Evolutionary conservation across 176 grass and related monocot genomes (phyloP), one percentile per base, ranked within the genome.

Genomic region (Cymbopogon citratus): DNA sequence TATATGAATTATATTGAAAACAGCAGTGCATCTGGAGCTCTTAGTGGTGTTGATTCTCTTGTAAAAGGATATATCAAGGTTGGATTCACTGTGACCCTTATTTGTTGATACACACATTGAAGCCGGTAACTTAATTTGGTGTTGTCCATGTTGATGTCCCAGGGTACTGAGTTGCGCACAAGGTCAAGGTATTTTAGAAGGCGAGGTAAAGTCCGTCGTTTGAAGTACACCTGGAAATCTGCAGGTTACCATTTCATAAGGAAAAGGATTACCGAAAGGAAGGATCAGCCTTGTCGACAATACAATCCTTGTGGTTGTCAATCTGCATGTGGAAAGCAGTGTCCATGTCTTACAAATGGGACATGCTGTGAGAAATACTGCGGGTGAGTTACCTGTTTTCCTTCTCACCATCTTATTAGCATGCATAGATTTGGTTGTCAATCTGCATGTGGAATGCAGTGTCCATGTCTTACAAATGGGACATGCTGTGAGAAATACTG

Each of bases 351-450:
- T 25, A 61, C 89, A 75, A 95, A 93, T 84, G 96, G 92, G 46
- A 95, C 96, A 74, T 98, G 96, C 80, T 98, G 96, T 82, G 92
- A 98, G 79, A 98, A 98, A 86, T 93, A 95, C 67, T 98, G 92
- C 35, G 89, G 92, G 96, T 93, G 45, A 87, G 94, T 84, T 78
- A 31, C 13, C 85, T 81, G 5, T 57, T 87, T 68, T 38, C 71
- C 45, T 83, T 52, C 26, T 1, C 61, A 62, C 38, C 27, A 65
- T n/a, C 13, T 70, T 74, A 69, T 63, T 25, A 54, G 65, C 28
- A 60, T 48, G 44, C 21, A 59, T 59, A 59, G 24, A 59, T 59
- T 59, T 87, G 90, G 90, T 24, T 98, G 88, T 89, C 87, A 90
- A 79, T 95, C 92, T 76, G 79, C 96, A 86, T 98, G 90, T 74